These are phyloP conservation scores for Ampelomyces quisqualis DNA, from an alignment of 2,329 filamentous ascomycete species.

Conservation along the genomic window DNA sequence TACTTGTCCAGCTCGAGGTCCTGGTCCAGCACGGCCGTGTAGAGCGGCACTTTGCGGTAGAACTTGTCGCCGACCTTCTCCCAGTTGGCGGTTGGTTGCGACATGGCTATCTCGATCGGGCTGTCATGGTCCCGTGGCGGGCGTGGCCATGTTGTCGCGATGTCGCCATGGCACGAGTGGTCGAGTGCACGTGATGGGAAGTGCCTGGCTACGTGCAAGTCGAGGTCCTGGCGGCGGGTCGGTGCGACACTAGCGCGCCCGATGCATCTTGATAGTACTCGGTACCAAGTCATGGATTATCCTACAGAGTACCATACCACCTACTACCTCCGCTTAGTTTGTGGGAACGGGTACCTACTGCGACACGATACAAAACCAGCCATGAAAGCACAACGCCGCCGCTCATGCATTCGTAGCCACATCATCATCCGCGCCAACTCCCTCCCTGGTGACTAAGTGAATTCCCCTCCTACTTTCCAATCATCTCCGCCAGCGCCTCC, in stretches of 20 bases:
- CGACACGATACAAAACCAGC: background rate
- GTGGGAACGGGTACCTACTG: too few relatives aligned
- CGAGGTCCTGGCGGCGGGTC: background rate
- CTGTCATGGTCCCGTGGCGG: slow-evolving; percentile 19
- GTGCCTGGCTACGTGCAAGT: background rate
- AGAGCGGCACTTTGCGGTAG: slow-evolving; percentile 92
- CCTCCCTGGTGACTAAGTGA: too few relatives aligned
- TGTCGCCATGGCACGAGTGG: too few relatives aligned
- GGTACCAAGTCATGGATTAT: slow-evolving; percentile 2
- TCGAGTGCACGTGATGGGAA: background rate
- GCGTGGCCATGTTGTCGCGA: slow-evolving; percentile 1
- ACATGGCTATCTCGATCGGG: slow-evolving; percentile 35
- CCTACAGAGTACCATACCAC: slow-evolving; percentile 1
- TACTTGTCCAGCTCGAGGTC: slow-evolving; percentile 95
- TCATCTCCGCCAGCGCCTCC: slow-evolving; percentile 24
- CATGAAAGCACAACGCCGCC: slow-evolving; percentile 26
- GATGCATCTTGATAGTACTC: too few relatives aligned
- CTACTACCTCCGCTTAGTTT: too few relatives aligned
- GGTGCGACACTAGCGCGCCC: background rate
- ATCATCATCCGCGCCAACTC: slow-evolving; percentile 1
- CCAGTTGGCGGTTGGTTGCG: slow-evolving; percentile 82
- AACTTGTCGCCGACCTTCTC: slow-evolving; percentile 89
- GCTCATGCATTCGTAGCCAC: slow-evolving; percentile 34
- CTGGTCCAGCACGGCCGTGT: slow-evolving; percentile 88
- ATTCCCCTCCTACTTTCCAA: slow-evolving; percentile 12